These are phyloP conservation scores for Aechmea fasciata DNA, from an alignment of 176 grass and related monocot genomes.

Conservation along the genomic window DNA sequence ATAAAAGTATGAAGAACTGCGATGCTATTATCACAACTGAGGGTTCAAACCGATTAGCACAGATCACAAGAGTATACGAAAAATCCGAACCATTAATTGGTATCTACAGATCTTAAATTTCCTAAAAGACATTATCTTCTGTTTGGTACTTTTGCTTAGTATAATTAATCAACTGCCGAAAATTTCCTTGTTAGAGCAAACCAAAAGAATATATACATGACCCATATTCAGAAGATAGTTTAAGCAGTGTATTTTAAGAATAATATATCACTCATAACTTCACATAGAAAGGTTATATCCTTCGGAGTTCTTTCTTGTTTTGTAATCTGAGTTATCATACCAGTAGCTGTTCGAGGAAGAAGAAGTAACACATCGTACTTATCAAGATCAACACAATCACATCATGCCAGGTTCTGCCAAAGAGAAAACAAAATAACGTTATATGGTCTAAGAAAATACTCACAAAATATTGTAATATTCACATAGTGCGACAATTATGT, in stretches of 20 bases:
- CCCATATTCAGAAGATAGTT: background rate
- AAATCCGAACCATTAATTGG: too few species aligned
- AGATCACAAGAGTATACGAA: too few species aligned
- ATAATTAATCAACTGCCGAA: too few species aligned
- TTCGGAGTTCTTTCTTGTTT: background rate
- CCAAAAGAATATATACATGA: background rate
- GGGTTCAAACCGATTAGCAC: too few species aligned
- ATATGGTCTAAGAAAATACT: background rate
- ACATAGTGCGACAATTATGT: background rate
- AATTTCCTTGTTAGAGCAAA: too few species aligned
- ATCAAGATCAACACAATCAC: slow-evolving; percentile 38
- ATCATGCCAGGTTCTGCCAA: slow-evolving; percentile 29
- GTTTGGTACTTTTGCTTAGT: too few species aligned
- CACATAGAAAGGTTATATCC: background rate
- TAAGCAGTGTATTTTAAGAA: background rate
- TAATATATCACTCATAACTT: background rate
- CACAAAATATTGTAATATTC: background rate
- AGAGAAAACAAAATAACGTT: background rate
- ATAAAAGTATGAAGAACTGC: too few species aligned
- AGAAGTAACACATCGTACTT: slow-evolving; percentile 64
- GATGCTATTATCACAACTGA: too few species aligned
- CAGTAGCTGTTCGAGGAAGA: slow-evolving; percentile 67
- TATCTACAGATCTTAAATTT: too few species aligned
- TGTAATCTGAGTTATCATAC: slow-evolving; percentile 11
- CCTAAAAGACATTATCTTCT: too few species aligned